Base-by-base conservation (phyloP, 805 yeast genomes). In the Clavispora vitiphila region DNA sequence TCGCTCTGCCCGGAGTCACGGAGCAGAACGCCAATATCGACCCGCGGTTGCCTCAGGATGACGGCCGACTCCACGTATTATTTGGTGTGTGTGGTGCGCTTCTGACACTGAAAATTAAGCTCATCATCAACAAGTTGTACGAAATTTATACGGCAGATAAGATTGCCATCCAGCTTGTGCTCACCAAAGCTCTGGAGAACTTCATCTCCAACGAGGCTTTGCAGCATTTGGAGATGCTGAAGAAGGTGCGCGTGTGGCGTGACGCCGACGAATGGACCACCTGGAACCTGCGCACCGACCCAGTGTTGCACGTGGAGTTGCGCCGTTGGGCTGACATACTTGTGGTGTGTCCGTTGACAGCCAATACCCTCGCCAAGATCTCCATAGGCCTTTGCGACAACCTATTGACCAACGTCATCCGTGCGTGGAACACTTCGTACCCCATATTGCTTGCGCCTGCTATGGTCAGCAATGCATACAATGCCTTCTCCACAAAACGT, bases 311-410 rank as follows among this genome's bases (percentile, higher is more conserved):
- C 65, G 89, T 91, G 51, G 98, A 93, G 65, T 71, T 91, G 45
- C 80, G 98, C 46, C 80, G 96, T 49, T 91, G 98, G 98, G 98
- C 98, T 1, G 97, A 91, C 64, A 80, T 93, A 34, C 71, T 93
- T 37, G 76, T 93, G 18, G 84, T 91, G 34, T 96, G 96, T n/a
- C 99, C 99, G 11, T 69, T 91, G 51, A 83, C 95, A 12, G 97
- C 98, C 5, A 93, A 93, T 61, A 84, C 98, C 0, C 68, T 91
- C 38, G 82, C 96, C 11, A 93, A 93, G 57, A 82, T 93, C 39
- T 81, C 96, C 0, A 69, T 87, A 44, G 99, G 99, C 0, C 71
- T 91, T 34, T 91, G 97, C 57, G 98, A 91, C 62, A 93, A 93
- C 62, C 68, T 91, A 50, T 70, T 93, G 43, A 91, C 98, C 4